Percentiles rank a stretch among this genome's conserved stretches.
Conservation (phyloP, 129 eudicot species). For the Flaveria ramosissima region DNA sequence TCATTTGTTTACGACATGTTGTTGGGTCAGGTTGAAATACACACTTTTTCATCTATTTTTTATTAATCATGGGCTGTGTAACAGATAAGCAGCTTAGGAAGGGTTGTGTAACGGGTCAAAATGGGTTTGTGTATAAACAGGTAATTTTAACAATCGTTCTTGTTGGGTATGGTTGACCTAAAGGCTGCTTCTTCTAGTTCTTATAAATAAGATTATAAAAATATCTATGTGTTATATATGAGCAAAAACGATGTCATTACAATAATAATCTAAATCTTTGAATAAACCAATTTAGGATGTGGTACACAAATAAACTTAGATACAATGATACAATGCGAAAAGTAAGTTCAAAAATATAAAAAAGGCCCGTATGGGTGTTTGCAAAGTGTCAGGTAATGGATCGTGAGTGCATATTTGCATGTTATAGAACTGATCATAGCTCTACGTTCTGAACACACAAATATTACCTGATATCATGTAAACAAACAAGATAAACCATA, state of each 20-base stretch:
- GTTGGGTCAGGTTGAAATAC: too few relatives aligned
- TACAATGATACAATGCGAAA: neutral
- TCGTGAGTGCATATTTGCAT: conserved; percentile 91
- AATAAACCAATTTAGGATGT: neutral
- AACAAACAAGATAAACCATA: neutral
- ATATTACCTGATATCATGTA: conserved; percentile 66
- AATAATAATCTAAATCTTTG: neutral
- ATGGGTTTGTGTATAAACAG: too few relatives aligned
- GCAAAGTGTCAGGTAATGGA: conserved; percentile 90
- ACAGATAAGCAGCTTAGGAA: too few relatives aligned
- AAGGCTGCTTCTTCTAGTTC: too few relatives aligned
- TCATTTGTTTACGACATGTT: too few relatives aligned
- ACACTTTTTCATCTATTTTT: too few relatives aligned
- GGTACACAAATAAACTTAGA: neutral
- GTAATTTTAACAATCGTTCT: too few relatives aligned
- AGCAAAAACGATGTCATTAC: neutral
- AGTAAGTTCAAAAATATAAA: neutral
- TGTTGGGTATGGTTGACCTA: neutral
- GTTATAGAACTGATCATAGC: conserved; percentile 88
- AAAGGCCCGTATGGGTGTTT: conserved; percentile 61
- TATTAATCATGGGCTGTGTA: too few relatives aligned
- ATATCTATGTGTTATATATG: neutral
- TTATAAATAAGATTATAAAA: too few relatives aligned
- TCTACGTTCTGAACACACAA: conserved; percentile 91
- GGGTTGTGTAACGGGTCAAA: too few relatives aligned